Evolutionary conservation across 2,329 filamentous ascomycete species (phyloP).

Genomic region (Penicillium palitans): DNA sequence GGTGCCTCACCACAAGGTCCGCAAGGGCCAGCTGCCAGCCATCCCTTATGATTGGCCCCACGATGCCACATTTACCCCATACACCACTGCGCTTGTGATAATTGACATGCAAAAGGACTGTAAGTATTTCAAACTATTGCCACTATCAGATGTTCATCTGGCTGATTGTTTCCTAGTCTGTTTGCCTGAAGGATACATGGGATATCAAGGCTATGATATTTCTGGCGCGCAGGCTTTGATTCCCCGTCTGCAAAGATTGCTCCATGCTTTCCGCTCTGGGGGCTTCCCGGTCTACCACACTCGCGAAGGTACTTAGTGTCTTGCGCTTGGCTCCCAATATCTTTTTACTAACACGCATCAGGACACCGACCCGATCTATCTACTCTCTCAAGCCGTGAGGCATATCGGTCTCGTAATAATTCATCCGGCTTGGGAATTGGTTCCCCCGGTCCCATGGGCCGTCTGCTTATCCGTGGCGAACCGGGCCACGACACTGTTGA

Average conservation of each 20-base stretch:
- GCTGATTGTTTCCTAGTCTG: slow-evolving; percentile 38
- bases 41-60: slow-evolving; percentile 50
- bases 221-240: slow-evolving; percentile 42
- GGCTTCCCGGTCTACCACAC: slow-evolving; percentile 49
- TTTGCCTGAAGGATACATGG: slow-evolving; percentile 46
- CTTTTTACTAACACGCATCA: slow-evolving; percentile 22
- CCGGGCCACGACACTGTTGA: slow-evolving; percentile 58
- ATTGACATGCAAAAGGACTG: slow-evolving; percentile 54
- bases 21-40: slow-evolving; percentile 46
- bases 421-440: slow-evolving; percentile 53
- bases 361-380: slow-evolving; percentile 56
- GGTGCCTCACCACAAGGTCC: slow-evolving; percentile 43
- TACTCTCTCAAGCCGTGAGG: slow-evolving; percentile 57
- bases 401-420: slow-evolving; percentile 55
- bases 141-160: background rate
- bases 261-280: slow-evolving; percentile 41
- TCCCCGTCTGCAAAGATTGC: slow-evolving; percentile 42
- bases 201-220: slow-evolving; percentile 48
- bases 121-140: slow-evolving; percentile 25
- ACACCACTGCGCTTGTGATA: slow-evolving; percentile 48
- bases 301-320: slow-evolving; percentile 41
- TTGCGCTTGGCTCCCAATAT: background rate
- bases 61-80: slow-evolving; percentile 46
- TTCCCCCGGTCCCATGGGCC: slow-evolving; percentile 55
- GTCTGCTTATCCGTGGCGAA: slow-evolving; percentile 60